Evolutionary conservation across 169 alveolate genomes (phyloP).

Genomic region (Plasmodium gaboni): DNA sequence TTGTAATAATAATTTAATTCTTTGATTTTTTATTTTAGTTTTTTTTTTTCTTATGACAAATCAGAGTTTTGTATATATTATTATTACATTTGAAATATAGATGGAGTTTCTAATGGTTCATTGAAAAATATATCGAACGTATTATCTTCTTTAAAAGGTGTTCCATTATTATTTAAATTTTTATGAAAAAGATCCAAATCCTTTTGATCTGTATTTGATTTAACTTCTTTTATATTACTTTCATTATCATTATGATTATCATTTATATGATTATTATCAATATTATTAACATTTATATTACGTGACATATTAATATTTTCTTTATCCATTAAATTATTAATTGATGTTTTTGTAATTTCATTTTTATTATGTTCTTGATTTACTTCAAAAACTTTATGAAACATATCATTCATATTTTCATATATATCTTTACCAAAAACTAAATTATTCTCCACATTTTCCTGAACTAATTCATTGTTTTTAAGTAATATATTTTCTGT

Average conservation of each 20-base stretch:
- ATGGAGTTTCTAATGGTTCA: slow-evolving; percentile 63
- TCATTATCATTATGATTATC: slow-evolving; percentile 17
- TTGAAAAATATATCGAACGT: slow-evolving; percentile 60
- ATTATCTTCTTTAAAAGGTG: slow-evolving; percentile 59
- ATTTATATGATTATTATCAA: slow-evolving; percentile 9
- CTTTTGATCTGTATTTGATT: neutral
- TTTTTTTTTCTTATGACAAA: too few species aligned
- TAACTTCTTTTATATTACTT: slow-evolving; percentile 3
- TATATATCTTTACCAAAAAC: slow-evolving; percentile 41
- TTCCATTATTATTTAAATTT: neutral
- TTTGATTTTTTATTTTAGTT: too few species aligned
- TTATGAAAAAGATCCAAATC: slow-evolving; percentile 17
- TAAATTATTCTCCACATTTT: slow-evolving; percentile 11
- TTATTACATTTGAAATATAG: slow-evolving; percentile 47
- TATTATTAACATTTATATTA: slow-evolving; percentile 3
- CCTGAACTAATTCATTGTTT: slow-evolving; percentile 3
- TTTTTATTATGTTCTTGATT: slow-evolving; percentile 8
- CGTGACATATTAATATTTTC: neutral
- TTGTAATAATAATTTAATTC: too few species aligned
- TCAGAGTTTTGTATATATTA: too few species aligned
- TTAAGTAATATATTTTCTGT: slow-evolving; percentile 1
- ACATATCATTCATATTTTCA: slow-evolving; percentile 42
- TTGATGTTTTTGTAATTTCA: neutral
- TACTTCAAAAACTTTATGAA: slow-evolving; percentile 19
- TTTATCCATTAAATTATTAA: neutral